Percentiles rank a stretch among this genome's conserved stretches.
These are phyloP conservation scores for Boletus rubescentipes DNA, from an alignment of 768 basidiomycete genomes.

Conservation along the genomic window DNA sequence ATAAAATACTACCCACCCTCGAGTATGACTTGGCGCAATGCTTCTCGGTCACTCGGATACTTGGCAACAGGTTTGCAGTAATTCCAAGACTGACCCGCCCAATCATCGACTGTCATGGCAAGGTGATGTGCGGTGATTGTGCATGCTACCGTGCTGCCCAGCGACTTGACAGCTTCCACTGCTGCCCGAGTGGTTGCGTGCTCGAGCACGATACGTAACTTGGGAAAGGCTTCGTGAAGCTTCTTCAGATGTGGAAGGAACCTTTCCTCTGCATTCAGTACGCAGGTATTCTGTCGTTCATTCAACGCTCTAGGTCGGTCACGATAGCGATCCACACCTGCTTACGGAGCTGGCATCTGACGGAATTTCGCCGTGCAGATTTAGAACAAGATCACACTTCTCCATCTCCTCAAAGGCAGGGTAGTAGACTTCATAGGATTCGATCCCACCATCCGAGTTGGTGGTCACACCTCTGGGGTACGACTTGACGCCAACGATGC, in stretches of 20 bases:
- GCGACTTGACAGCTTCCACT: constrained; percentile 77
- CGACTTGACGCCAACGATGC: constrained; percentile 89
- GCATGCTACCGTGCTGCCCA: constrained; percentile 85
- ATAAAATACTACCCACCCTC: constrained; percentile 51
- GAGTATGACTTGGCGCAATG: constrained; percentile 71
- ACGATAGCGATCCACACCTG: background rate
- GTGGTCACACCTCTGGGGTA: constrained; percentile 98
- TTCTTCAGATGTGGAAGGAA: constrained; percentile 88
- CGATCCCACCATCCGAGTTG: constrained; percentile 94
- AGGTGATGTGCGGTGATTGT: constrained; percentile 98
- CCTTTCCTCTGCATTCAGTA: constrained; percentile 88
- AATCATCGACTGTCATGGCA: constrained; percentile 90
- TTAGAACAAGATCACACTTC: constrained; percentile 89
- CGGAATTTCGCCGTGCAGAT: constrained; percentile 96
- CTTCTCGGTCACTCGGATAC: constrained; percentile 86
- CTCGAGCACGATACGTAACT: constrained; percentile 92
- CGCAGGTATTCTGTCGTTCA: constrained; percentile 69
- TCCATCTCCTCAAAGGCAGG: constrained; percentile 94
- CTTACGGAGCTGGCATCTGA: constrained; percentile 67
- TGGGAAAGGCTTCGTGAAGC: constrained; percentile 82
- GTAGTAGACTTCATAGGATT: constrained; percentile 92
- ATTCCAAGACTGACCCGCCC: constrained; percentile 93
- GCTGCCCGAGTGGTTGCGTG: constrained; percentile 94
- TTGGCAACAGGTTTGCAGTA: constrained; percentile 99
- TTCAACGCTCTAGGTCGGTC: background rate